Base-by-base conservation (phyloP, 768 basidiomycete genomes). In the Naganishia randhawae region DNA sequence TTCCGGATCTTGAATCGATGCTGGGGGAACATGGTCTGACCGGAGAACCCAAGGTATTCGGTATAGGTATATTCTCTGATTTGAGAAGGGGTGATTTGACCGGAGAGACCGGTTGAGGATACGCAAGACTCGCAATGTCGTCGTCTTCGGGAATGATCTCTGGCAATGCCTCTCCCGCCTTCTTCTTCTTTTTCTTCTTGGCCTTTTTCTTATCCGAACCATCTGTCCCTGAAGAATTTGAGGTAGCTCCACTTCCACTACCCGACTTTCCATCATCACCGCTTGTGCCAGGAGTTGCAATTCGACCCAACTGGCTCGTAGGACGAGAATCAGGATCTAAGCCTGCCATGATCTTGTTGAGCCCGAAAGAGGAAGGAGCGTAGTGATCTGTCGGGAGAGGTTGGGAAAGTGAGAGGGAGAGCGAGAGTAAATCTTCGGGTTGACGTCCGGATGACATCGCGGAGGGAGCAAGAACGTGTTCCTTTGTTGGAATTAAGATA, bases 111-210 rank as follows among this genome's bases (percentile, higher is more conserved):
- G 54, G 54, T 33, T 33, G n/a, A 10, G 33, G 54, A 55, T 37
- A 35, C 16, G 33, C 54, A 13, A 37, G n/a, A 14, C n/a, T n/a
- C 1, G 19, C 31, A 1, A 32, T 6, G n/a, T 37, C 14, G 13
- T 55, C 54, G 33, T 55, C 54, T 19, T 55, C 54, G 10, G 54
- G 54, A 19, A 55, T 55, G 33, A 22, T 33, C 33, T 55, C 54
- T 35, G 54, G 54, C 33, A 55, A 22, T 6, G 13, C 3, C n/a
- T 55, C 54, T 35, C 54, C 54, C 33, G 54, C 32, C 54, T 55
- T 55, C 54, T 55, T 55, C 54, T 55, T 55, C 54, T 35, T 55
- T 33, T 55, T 55, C 33, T 55, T 55, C 54, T 55, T 55, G 33
- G 31, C 31, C 33, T 55, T 55, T 35, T 55, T 55, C 54, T 55